Percentiles rank a stretch among this genome's conserved stretches.
phyloP scores from a whole-genome alignment of 805 yeast species.

The Metschnikowia cubensis region DNA sequence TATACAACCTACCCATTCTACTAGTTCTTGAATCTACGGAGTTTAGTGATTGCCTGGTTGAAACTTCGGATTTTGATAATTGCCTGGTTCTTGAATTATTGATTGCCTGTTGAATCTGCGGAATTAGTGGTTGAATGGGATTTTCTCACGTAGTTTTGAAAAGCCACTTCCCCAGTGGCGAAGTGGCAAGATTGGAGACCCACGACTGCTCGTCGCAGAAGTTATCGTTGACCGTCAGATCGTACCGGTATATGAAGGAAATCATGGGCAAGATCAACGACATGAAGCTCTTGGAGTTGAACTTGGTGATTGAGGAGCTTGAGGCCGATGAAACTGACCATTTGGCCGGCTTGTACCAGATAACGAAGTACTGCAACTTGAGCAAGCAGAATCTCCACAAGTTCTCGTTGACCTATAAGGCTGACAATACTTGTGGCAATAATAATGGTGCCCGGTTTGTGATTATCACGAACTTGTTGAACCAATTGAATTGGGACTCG shows the following conservation, averaged over 20 bases:
- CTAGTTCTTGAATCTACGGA: too few species aligned
- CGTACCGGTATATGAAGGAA: conserved; percentile 2
- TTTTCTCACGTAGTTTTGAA: conserved; percentile 3
- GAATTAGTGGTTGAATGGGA: conserved; percentile 1
- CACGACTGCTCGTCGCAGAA: not conserved
- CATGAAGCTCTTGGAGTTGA: conserved; percentile 9
- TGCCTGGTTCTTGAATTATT: too few species aligned
- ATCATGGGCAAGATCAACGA: conserved; percentile 2
- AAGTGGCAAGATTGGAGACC: conserved; percentile 3
- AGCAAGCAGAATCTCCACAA: conserved; percentile 5
- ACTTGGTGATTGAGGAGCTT: conserved; percentile 10
- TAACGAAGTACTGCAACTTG: conserved; percentile 4
- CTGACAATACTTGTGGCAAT: conserved; percentile 7
- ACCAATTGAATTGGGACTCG: conserved; percentile 14
- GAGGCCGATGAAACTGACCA: conserved; percentile 3
- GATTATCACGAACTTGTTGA: conserved; percentile 10
- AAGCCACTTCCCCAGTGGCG: not conserved
- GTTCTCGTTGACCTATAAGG: conserved; percentile 13
- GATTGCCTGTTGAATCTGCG: too few species aligned
- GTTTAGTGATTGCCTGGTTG: too few species aligned
- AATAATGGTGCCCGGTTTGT: conserved; percentile 14
- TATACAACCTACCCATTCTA: too few species aligned
- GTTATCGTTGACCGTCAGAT: conserved; percentile 5
- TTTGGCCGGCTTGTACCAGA: conserved; percentile 9
- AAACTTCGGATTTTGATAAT: too few species aligned